Base-by-base conservation (phyloP, 2,329 filamentous ascomycete genomes). In the Arthrinium puccinioides region DNA sequence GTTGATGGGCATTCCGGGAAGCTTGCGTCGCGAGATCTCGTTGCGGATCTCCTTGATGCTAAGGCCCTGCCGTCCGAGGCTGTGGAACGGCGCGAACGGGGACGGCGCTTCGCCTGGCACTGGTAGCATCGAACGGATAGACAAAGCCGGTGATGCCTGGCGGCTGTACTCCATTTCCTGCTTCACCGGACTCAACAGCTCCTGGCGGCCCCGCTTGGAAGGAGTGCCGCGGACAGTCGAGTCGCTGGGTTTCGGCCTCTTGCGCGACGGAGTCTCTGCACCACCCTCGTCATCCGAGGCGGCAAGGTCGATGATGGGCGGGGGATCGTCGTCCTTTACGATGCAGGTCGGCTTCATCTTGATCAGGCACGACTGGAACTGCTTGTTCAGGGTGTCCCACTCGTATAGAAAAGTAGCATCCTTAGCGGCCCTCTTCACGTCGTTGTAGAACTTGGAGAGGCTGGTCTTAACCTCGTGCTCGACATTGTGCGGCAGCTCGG, bases 401-500 rank as follows among this genome's bases (percentile, higher is more conserved):
- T 49, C 28, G 1, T 53, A 51, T 3, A 46, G 48, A 24, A 59
- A 75, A 1, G 64, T 55, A 5, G 66, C 63, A 26, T 70, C 69
- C 15, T 71, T 64, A 6, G 85, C 59, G 1, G 78, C 63, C 0
- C 63, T 60, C 5, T 70, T 64, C 1, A 87, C 66, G 0, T 64
- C 52, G 0, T 65, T 60, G 0, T 74, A 70, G 42, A 90, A 80
- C 1, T 62, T 62, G 10, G 66, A 63, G 0, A 90, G 54, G 9
- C 76, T 74, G 2, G 71, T 70, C 15, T 71, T 70, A 0, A 94
- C 70, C 9, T 79, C 75, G 0, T 79, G 64, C n/a, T 79, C 72
- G 0, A 87, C 74, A 29, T 87, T 85, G 0, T 65, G 59, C 0
- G 83, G 82, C 0, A 85, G 72, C 25, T 86, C 81, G 0, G 84